Base-by-base conservation (phyloP, 352 stramenopile species). In the Globisporangium rhizosaccharum region DNA sequence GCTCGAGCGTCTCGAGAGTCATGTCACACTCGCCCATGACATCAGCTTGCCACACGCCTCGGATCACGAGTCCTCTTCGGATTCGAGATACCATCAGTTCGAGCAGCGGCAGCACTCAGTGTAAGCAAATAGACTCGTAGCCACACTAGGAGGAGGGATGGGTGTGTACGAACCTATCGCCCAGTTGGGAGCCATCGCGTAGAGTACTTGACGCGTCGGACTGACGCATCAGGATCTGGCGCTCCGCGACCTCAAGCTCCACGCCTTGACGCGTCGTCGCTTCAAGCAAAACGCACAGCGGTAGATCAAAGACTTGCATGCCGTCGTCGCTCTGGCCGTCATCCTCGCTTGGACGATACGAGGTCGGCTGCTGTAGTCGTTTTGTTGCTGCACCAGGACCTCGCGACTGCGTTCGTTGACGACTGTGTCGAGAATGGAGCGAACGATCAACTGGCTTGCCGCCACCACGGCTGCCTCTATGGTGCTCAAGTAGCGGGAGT, bases 201-300 rank as follows among this genome's bases (percentile, higher is more conserved):
- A 1, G 30, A 36, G 30, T 36, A 8, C 8, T 36, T 36, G 30
- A 36, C 30, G 30, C 8, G 30, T n/a, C 36, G 7, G 41, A 37
- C 46, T 51, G 53, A 14, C 57, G 47, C 28, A 88, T 47, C 53
- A 87, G 75, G n/a, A 90, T 78, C 26, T 86, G 80, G 2, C 88
- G 49, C 45, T 92, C 82, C 20, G 88, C 66, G 4, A 92, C 67
- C 0, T 51, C 53, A 15, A 90, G 68, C 28, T 85, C 70, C 0
- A 89, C 72, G 5, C 76, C 80, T 58, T 83, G 75, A 5, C 76
- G 67, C 2, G 82, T 90, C 9, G 71, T 88, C 3, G 82, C 82
- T 49, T 92, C 80, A 10, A 92, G 57, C 0, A 92, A 61, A 14
- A 82, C 58, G 42, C 73, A 87, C 2, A 73, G 51, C 2, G 60